Percentiles rank a stretch among this genome's conserved stretches.
These are phyloP conservation scores for Penicillium hordei DNA, from an alignment of 2,329 filamentous ascomycete species.

Conservation along the genomic window DNA sequence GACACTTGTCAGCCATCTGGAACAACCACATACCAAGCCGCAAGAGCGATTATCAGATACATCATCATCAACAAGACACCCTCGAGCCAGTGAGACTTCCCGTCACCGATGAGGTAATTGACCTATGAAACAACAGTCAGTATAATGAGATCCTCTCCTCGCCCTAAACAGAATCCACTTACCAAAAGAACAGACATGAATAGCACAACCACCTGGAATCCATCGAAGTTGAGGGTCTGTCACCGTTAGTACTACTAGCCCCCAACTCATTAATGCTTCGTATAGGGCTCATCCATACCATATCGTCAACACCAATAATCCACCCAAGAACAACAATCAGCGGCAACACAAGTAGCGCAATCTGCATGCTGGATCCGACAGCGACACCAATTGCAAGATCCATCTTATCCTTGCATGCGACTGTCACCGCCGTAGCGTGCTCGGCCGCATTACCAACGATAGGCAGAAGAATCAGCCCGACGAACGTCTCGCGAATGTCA, in stretches of 20 bases:
- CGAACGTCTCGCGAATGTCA: conserved; percentile 58
- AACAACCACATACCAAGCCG: conserved; percentile 51
- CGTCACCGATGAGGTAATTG: conserved; percentile 63
- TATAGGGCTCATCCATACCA: conserved; percentile 45
- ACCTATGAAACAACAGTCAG: conserved; percentile 42
- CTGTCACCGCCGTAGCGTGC: conserved; percentile 63
- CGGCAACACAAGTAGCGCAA: conserved; percentile 62
- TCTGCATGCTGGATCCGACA: conserved; percentile 66
- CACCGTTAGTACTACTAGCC: conserved; percentile 13
- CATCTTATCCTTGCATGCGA: conserved; percentile 67
- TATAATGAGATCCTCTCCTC: background rate
- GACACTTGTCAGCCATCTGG: background rate
- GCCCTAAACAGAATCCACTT: conserved; percentile 9
- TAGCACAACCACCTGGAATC: conserved; percentile 74
- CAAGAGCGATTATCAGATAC: conserved; percentile 63
- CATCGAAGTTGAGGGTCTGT: conserved; percentile 74
- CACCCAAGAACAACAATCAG: conserved; percentile 62
- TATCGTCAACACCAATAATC: conserved; percentile 58
- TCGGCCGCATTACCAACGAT: conserved; percentile 68
- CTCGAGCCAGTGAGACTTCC: conserved; percentile 61
- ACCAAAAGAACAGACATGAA: conserved; percentile 56
- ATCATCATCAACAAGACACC: conserved; percentile 60
- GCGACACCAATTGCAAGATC: conserved; percentile 66
- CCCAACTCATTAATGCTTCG: background rate
- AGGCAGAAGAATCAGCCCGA: conserved; percentile 63